A percentile compares a stretch with the other conserved stretches of the same genome.
phyloP scores from a whole-genome alignment of 192 early-diverging fungal genomes.

The Lunasporangiospora selenospora region DNA sequence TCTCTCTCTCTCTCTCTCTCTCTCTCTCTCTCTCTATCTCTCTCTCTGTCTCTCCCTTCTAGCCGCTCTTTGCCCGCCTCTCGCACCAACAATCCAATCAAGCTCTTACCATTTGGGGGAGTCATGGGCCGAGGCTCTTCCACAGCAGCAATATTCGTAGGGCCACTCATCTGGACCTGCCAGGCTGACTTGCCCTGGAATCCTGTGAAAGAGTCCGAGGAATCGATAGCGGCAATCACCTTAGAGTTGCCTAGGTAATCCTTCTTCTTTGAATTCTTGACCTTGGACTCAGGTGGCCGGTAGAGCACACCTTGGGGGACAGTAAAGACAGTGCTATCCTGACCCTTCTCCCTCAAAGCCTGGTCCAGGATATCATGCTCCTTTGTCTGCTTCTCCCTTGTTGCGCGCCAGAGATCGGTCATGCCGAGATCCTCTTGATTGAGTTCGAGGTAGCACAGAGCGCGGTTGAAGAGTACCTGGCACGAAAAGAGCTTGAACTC shows the following conservation, averaged over 20 bases:
- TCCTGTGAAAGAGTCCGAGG: slow-evolving; percentile 63
- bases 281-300: slow-evolving; percentile 81
- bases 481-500: slow-evolving; percentile 88
- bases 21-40: too few relatives aligned
- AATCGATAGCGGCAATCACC: slow-evolving; percentile 81
- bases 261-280: slow-evolving; percentile 82
- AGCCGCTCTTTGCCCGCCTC: neutral
- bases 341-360: slow-evolving; percentile 62
- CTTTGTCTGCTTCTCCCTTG: slow-evolving; percentile 64
- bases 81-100: neutral
- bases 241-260: slow-evolving; percentile 81
- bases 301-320: slow-evolving; percentile 82
- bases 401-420: slow-evolving; percentile 76
- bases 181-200: slow-evolving; percentile 64
- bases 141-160: slow-evolving; percentile 16
- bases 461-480: slow-evolving; percentile 92
- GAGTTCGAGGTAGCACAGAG: slow-evolving; percentile 79
- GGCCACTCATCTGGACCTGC: slow-evolving; percentile 40
- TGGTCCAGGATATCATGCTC: slow-evolving; percentile 75
- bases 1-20: too few relatives aligned
- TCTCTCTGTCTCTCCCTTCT: neutral
- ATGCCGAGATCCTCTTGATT: slow-evolving; percentile 74
- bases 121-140: slow-evolving; percentile 21
- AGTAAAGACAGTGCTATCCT: slow-evolving; percentile 73
- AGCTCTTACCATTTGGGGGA: slow-evolving; percentile 11